A percentile compares a stretch with the other conserved stretches of the same genome.
These are phyloP conservation scores for Dissophora globulifera DNA, from an alignment of 192 early-diverging fungal species.

Conservation along the genomic window DNA sequence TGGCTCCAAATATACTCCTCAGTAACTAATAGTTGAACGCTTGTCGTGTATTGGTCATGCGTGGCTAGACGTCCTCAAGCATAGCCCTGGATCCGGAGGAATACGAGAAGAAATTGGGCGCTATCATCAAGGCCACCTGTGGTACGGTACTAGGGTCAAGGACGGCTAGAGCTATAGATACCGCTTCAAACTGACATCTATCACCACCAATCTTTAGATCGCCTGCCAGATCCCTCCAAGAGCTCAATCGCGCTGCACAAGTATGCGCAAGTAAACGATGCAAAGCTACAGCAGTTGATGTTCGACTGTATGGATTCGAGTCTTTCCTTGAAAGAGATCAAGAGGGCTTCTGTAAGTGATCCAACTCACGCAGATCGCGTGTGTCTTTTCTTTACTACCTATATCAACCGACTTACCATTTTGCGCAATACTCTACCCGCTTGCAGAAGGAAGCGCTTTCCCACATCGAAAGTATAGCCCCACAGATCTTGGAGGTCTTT, in stretches of 20 bases:
- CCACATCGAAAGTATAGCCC: slow-evolving; percentile 69
- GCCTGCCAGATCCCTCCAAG: slow-evolving; percentile 74
- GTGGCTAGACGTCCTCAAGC: slow-evolving; percentile 4
- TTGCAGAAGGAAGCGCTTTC: slow-evolving; percentile 68
- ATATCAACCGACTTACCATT: too few species aligned
- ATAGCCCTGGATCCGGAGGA: slow-evolving; percentile 54
- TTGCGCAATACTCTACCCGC: too few species aligned
- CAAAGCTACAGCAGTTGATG: slow-evolving; percentile 72
- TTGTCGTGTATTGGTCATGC: too few species aligned
- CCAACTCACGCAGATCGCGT: neutral
- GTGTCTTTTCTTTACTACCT: too few species aligned
- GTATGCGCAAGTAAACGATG: slow-evolving; percentile 76
- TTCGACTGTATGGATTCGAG: slow-evolving; percentile 76
- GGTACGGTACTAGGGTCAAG: slow-evolving; percentile 35
- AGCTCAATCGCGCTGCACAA: slow-evolving; percentile 71
- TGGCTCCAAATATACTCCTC: too few species aligned
- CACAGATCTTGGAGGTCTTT: slow-evolving; percentile 75
- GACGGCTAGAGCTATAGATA: slow-evolving; percentile 8
- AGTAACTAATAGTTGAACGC: too few species aligned
- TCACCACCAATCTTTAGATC: slow-evolving; percentile 31
- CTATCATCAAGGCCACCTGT: slow-evolving; percentile 65
- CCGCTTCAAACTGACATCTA: neutral
- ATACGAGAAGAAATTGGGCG: slow-evolving; percentile 60
- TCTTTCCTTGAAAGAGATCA: slow-evolving; percentile 75
- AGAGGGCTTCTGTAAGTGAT: slow-evolving; percentile 66